A percentile compares a stretch with the other conserved stretches of the same genome.
Conservation (phyloP, 23 red algal species). For the Gracilaria vermiculophylla region DNA sequence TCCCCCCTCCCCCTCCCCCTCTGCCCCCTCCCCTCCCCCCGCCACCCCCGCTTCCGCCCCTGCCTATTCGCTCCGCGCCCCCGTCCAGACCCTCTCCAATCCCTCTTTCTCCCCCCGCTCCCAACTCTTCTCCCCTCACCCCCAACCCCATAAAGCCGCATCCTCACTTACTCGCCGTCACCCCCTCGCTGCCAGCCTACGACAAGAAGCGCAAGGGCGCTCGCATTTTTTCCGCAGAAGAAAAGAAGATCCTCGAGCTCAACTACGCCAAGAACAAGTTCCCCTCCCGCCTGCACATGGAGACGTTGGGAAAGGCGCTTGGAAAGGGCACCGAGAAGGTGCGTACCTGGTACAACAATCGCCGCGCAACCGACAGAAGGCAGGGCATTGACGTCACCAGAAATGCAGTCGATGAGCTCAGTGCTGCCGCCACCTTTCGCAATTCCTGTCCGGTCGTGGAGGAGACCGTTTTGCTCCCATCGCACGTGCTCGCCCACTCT, state of each 20-base stretch:
- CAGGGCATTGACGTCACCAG: conserved; percentile 56
- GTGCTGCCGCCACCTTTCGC: not conserved
- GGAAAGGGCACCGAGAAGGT: conserved; percentile 60
- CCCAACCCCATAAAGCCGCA: not conserved
- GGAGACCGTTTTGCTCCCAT: not conserved
- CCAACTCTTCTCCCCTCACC: not conserved
- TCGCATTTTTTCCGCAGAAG: conserved; percentile 57
- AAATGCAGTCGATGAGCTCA: conserved; percentile 4
- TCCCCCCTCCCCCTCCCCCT: conserved; percentile 23
- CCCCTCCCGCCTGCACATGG: conserved; percentile 50
- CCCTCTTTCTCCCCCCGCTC: not conserved
- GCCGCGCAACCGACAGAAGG: conserved; percentile 53
- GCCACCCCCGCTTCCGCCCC: conserved; percentile 2
- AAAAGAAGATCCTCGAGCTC: conserved; percentile 51
- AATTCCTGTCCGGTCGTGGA: not conserved
- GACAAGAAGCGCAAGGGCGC: conserved; percentile 42
- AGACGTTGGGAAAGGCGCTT: conserved; percentile 41
- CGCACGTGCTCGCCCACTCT: not conserved
- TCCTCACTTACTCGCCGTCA: not conserved
- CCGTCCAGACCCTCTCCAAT: not conserved
- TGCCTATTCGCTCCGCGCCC: not conserved
- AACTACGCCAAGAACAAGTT: conserved; percentile 64
- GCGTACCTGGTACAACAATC: conserved; percentile 75
- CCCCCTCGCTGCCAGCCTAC: conserved; percentile 8
- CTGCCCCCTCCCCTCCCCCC: conserved; percentile 21